These are phyloP conservation scores for Pseudonectria buxi DNA, from an alignment of 2,329 filamentous ascomycete genomes.

Conservation along the genomic window DNA sequence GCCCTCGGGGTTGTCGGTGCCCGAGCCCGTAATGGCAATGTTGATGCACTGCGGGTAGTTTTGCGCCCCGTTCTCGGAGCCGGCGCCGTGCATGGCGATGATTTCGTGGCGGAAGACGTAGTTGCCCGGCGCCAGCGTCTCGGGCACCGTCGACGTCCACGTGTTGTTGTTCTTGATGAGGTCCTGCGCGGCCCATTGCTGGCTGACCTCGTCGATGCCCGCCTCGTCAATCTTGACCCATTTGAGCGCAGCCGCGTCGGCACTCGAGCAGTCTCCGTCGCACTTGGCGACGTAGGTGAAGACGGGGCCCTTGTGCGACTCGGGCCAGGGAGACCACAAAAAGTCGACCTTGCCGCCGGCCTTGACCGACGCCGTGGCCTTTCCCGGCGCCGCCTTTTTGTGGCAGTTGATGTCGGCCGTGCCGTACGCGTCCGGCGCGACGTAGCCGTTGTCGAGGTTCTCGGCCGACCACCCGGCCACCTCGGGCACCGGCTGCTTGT, in stretches of 20 bases:
- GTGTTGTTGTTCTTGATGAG: constrained; percentile 34
- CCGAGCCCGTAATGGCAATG: constrained; percentile 37
- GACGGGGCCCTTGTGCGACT: constrained; percentile 45
- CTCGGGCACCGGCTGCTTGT: constrained; percentile 6
- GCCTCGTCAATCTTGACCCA: constrained; percentile 59
- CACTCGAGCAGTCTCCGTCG: constrained; percentile 47
- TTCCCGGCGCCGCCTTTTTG: constrained; percentile 31
- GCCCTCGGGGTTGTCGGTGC: constrained; percentile 25
- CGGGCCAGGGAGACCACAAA: constrained; percentile 37
- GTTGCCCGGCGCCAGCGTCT: constrained; percentile 27
- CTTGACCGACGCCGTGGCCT: constrained; percentile 29
- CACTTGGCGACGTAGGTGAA: constrained; percentile 58
- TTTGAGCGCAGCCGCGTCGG: constrained; percentile 45
- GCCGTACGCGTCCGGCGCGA: constrained; percentile 34
- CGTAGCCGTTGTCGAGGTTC: constrained; percentile 44
- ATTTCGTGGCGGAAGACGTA: constrained; percentile 48
- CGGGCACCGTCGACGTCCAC: constrained; percentile 29
- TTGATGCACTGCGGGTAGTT: constrained; percentile 47
- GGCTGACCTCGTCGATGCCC: constrained; percentile 44
- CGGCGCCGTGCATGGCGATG: constrained; percentile 17
- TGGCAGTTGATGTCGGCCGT: constrained; percentile 41
- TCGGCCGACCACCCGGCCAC: constrained; percentile 29
- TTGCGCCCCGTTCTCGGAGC: constrained; percentile 39
- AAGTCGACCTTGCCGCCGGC: constrained; percentile 35
- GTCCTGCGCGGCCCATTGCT: constrained; percentile 33